Base-by-base conservation (phyloP, 441 rosid species). In the Kokia cookei region DNA sequence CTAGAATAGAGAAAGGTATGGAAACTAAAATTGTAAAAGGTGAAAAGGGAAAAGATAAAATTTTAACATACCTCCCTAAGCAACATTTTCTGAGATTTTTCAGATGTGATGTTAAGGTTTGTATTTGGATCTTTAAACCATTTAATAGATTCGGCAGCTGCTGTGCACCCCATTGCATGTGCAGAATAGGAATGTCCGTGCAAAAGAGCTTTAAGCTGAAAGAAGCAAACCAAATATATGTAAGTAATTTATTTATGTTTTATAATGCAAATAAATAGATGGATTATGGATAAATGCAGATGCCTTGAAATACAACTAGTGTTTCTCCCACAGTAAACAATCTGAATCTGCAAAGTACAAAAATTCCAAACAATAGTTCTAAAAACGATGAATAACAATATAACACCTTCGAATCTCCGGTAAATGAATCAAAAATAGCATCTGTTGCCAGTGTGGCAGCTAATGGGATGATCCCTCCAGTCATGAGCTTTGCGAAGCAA, bases 121-220 rank as follows among this genome's bases (percentile, higher is more conserved):
- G 89, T 85, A 75, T 66, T 81, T 75, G 94, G 93, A 84, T 96
- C 91, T 82, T 86, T 93, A 82, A 89, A 92, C 98, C 98, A 92
- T 80, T 85, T 80, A 32, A 96, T 93, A 69, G 99, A 79, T 74
- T 89, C 93, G 70, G 78, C 86, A 65, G 99, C 98, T 65, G 98
- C 98, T 42, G 88, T 79, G 74, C 98, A 96, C 51, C 97, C 99
- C 91, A 91, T 84, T 58, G 98, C 96, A 86, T 96, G 98, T 68
- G 97, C 99, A 63, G 97, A 68, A 53, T 53, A 53, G 6, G 53
- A 48, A n/a, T 48, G 53, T 48, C 53, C 53, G 5, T 48, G 53
- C 53, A 48, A 48, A 48, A 48, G 53, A 48, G 53, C 53, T n/a
- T 48, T 48, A 48, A 48, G n/a, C 53, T 48, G n/a, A 13, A 48